Evolutionary conservation across 805 yeast genomes (phyloP).

Genomic region (Starmerella vaccinii): DNA sequence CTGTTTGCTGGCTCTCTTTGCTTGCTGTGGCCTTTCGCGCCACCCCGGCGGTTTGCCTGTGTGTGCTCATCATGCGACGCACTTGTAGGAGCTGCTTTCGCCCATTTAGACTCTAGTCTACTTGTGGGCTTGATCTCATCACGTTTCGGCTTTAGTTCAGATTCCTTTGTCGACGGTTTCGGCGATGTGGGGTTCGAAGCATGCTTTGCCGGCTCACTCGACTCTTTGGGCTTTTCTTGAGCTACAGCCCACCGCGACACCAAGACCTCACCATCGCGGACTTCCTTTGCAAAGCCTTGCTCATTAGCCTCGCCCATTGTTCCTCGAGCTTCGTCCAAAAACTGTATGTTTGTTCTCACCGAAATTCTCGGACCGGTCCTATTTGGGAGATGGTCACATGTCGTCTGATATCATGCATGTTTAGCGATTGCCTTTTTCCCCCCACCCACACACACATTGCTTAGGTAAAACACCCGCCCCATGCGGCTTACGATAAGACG

Average conservation of each 20-base stretch:
- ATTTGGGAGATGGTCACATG: constrained; percentile 1
- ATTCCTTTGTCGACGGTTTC: not conserved
- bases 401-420: not conserved
- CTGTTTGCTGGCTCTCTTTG: not conserved
- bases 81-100: not conserved
- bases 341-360: not conserved
- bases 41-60: not conserved
- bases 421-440: no score
- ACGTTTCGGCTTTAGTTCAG: not conserved
- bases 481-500: not conserved
- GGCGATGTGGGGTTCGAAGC: not conserved
- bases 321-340: not conserved
- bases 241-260: constrained; percentile 8
- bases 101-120: not conserved
- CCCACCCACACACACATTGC: no score
- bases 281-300: not conserved
- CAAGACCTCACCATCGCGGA: constrained; percentile 1
- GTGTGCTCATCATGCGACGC: not conserved
- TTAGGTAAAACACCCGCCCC: not conserved
- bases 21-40: not conserved
- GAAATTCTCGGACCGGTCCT: not conserved
- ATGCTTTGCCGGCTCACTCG: not conserved
- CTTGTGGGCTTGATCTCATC: not conserved
- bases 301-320: not conserved
- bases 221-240: not conserved